Evolutionary conservation across 768 basidiomycete species (phyloP), one percentile per base, ranked within the genome.

Genomic region (Hypsizygus marmoreus): DNA sequence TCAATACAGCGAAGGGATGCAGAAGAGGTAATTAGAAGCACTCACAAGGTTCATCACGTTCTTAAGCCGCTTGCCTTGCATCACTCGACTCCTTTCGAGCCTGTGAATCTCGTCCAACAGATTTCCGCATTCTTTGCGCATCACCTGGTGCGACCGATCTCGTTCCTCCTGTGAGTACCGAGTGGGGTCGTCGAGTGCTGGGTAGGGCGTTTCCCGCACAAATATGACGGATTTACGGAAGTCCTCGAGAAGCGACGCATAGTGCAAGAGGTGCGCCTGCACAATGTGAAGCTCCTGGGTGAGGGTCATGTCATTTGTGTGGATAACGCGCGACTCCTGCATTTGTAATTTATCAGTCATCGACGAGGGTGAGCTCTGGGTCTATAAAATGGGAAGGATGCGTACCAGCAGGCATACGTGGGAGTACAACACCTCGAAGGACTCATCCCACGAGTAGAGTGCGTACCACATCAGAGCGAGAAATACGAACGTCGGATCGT

Each of bases 371-470:
- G n/a, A n/a, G n/a, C n/a, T n/a, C n/a, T n/a, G n/a, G n/a, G n/a
- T n/a, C n/a, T n/a, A n/a, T n/a, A n/a, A n/a, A n/a, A n/a, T n/a
- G 4, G 54, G 40, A 30, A 12, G 28, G 26, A 26, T 25, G 54
- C 71, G 31, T 47, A 73, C 76, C 46, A 84, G 62, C 45, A 50
- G 67, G 46, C 71, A 75, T 17, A 83, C 71, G 52, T 83, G 77
- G 8, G 54, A 50, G 45, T 80, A 81, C 26, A 83, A 54, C 11
- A 64, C 61, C 52, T 81, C 80, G 19, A 82, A 65, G 0, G 78
- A 63, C 57, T 84, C 79, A 38, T 83, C 82, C 71, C 82, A 83
- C 0, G 80, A 73, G 54, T 83, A 83, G 20, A 82, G 53, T 0
- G 79, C 73, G 45, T 81, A 80, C 82, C 81, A 83, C 17, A 83